Evolutionary conservation across 1,139 yeast genomes (phyloP).

Genomic region (Arxiozyma telluris): DNA sequence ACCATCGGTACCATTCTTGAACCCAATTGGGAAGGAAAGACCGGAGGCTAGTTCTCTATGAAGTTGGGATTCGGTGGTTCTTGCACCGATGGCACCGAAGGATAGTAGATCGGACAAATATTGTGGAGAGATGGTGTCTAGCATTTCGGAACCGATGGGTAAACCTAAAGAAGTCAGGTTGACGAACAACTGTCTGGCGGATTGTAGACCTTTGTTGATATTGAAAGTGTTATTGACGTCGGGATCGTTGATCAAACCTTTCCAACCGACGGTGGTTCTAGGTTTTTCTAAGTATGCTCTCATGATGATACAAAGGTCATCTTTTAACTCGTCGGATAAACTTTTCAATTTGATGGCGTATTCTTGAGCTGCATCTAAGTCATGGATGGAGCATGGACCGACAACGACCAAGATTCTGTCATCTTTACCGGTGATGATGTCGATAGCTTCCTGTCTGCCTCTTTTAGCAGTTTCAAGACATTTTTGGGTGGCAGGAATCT

Average conservation of each 20-base stretch:
- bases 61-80: conserved; percentile 94
- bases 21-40: conserved; percentile 91
- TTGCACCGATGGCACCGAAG: conserved; percentile 94
- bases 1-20: conserved; percentile 75
- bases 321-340: conserved; percentile 54
- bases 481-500: conserved; percentile 58
- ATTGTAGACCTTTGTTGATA: conserved; percentile 87
- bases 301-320: conserved; percentile 82
- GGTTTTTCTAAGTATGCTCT: conserved; percentile 98
- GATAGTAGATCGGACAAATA: conserved; percentile 83
- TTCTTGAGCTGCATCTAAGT: conserved; percentile 84
- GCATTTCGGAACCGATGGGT: conserved; percentile 96
- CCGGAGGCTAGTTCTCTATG: conserved; percentile 96
- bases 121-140: conserved; percentile 94
- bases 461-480: conserved; percentile 54
- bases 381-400: conserved; percentile 97
- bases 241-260: conserved; percentile 94
- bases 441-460: conserved; percentile 71
- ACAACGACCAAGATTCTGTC: conserved; percentile 76
- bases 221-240: conserved; percentile 90
- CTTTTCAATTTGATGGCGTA: conserved; percentile 61
- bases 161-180: conserved; percentile 61
- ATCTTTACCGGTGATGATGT: conserved; percentile 63
- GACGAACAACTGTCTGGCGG: conserved; percentile 78
- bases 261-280: conserved; percentile 98